Base-by-base conservation (phyloP, 768 basidiomycete species). In the Sistotremastrum suecicum region DNA sequence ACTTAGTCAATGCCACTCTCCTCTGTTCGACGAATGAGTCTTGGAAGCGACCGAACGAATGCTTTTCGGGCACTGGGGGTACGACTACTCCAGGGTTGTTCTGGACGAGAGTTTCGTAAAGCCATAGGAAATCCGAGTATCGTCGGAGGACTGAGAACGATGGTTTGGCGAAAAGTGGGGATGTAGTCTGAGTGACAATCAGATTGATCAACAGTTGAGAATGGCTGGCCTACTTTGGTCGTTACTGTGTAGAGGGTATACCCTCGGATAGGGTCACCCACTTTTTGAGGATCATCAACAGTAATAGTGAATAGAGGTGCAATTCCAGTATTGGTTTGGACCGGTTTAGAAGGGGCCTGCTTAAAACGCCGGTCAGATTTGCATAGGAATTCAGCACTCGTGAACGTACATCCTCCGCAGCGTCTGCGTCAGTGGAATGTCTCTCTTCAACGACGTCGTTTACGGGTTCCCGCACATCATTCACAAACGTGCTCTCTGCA, bases 51-150 rank as follows among this genome's bases (percentile, higher is more conserved):
- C 88, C 90, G 54, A 95, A 87, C 0, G 88, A 67, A 50, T 83
- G 88, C 70, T 99, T 99, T 61, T 94, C 95, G 0, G 95, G 95
- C 4, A 84, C 86, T 0, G 94, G 94, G 5, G 95, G 95, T 0
- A 99, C 90, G 36, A 98, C 83, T 2, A 98, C 91, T 6, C 95
- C 95, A 3, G 94, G 92, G 57, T 98, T 98, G 62, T 97, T 97
- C 53, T 64, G 59, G 0, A 80, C 81, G 2, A 99, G 72, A 0
- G 83, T 78, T 56, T 91, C 89, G 60, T 87, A 95, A 1, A 99
- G 63, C 95, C 95, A 98, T 12, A 97, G 73, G 56, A 98, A 99
- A 62, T 99, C 94, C 5, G 88, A 90, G 63, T 95, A 99, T 33
- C 95, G 80, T n/a, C 95, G 76, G 1, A 99, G 77, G 43, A 97